These are phyloP conservation scores for Ophiostoma fasciatum DNA, from an alignment of 2,329 filamentous ascomycete genomes.

Conservation along the genomic window DNA sequence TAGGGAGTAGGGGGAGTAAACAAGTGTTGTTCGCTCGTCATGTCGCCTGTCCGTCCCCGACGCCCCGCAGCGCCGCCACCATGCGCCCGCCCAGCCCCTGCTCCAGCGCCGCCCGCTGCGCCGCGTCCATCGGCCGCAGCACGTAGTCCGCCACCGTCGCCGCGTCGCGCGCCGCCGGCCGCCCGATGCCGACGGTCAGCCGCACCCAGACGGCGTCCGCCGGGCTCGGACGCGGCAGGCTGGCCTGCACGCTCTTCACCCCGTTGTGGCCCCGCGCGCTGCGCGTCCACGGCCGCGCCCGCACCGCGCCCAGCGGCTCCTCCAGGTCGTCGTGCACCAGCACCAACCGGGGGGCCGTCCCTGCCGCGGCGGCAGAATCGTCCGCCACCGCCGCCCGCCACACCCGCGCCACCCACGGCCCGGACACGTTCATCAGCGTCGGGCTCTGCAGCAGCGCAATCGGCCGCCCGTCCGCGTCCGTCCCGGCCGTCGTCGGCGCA, in stretches of 20 bases:
- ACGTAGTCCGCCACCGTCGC: constrained; percentile 64
- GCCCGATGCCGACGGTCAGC: constrained; percentile 76
- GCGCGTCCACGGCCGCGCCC: constrained; percentile 43
- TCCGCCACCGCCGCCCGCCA: constrained; percentile 26
- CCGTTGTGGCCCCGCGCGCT: constrained; percentile 64
- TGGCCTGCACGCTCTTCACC: constrained; percentile 48
- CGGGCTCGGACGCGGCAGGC: constrained; percentile 31
- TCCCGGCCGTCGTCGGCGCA: constrained; percentile 18
- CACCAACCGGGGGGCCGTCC: constrained; percentile 35
- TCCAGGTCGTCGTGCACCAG: constrained; percentile 87
- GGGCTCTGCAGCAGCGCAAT: constrained; percentile 62
- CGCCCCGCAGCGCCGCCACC: constrained; percentile 31
- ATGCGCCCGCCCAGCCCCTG: constrained; percentile 36
- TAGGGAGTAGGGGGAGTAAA: no score
- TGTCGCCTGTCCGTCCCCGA: no score
- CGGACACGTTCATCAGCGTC: constrained; percentile 73
- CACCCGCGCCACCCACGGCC: constrained; percentile 50
- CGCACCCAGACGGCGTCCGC: no score
- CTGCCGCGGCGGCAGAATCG: constrained; percentile 19
- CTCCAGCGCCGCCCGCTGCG: constrained; percentile 36
- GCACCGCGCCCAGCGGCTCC: constrained; percentile 50
- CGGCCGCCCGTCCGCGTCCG: constrained; percentile 21
- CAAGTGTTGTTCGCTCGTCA: no score
- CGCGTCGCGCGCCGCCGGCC: constrained; percentile 54
- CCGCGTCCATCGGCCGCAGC: constrained; percentile 46